Conservation (phyloP, 2,329 filamentous ascomycete species). For the Aureobasidium sp. region DNA sequence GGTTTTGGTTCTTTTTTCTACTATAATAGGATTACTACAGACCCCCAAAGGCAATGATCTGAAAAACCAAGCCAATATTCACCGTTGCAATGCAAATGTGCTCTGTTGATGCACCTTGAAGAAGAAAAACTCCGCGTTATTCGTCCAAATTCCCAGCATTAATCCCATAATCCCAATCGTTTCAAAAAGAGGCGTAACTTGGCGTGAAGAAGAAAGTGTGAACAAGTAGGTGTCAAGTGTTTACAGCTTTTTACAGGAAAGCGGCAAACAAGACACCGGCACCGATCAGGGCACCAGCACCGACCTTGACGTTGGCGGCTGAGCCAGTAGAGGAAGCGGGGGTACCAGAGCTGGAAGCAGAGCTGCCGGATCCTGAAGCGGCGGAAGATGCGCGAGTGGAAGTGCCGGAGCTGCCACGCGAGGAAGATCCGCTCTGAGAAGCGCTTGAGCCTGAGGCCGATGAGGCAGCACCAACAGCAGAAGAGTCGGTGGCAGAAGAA, state of each 20-base stretch:
- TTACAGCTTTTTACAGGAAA: constrained; percentile 23
- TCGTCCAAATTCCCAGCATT: neutral
- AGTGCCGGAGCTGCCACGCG: neutral
- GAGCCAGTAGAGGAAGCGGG: constrained; percentile 18
- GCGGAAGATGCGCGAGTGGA: constrained; percentile 12
- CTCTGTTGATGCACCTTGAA: neutral
- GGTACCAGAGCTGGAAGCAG: constrained; percentile 18
- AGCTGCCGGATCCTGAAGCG: constrained; percentile 9
- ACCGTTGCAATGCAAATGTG: neutral
- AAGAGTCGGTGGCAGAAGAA: constrained; percentile 14
- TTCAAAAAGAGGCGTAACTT: neutral
- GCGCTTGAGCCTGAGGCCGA: constrained; percentile 4
- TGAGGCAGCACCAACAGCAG: constrained; percentile 13
- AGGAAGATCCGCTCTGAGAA: neutral
- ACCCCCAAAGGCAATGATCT: neutral
- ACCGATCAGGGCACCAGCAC: constrained; percentile 26
- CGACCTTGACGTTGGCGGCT: constrained; percentile 23
- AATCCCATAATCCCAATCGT: neutral
- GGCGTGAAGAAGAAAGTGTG: neutral
- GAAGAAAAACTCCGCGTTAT: neutral
- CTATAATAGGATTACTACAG: neutral
- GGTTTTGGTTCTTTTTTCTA: neutral
- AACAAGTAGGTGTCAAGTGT: neutral
- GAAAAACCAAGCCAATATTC: neutral
- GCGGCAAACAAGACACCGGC: constrained; percentile 30